phyloP scores from a whole-genome alignment of 2,329 filamentous ascomycete species.

The Huntiella moniliformis region DNA sequence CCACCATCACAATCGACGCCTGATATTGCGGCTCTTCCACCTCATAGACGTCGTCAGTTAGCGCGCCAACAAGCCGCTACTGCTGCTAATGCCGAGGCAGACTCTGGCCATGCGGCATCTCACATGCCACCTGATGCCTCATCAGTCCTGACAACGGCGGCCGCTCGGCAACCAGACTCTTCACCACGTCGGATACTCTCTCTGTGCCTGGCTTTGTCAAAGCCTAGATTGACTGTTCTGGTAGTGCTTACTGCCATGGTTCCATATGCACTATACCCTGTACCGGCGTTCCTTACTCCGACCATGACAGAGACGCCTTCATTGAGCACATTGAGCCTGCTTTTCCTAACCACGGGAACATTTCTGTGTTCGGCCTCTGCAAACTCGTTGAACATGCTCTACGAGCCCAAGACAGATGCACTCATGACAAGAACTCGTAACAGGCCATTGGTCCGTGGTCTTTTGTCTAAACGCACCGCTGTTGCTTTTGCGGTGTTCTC shows the following conservation, averaged over 20 bases:
- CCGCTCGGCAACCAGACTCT: constrained; percentile 28
- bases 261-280: constrained; percentile 81
- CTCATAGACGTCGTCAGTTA: constrained; percentile 12
- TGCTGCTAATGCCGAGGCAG: constrained; percentile 6
- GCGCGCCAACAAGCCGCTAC: constrained; percentile 10
- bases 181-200: constrained; percentile 50
- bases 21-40: neutral
- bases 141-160: constrained; percentile 33
- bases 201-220: constrained; percentile 78
- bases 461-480: constrained; percentile 55
- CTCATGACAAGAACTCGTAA: constrained; percentile 89
- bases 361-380: constrained; percentile 77
- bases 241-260: constrained; percentile 82
- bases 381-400: constrained; percentile 93
- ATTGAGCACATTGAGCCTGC: constrained; percentile 72
- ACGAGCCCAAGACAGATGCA: constrained; percentile 77
- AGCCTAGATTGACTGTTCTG: constrained; percentile 79
- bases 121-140: constrained; percentile 32
- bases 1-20: neutral
- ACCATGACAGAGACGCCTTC: constrained; percentile 51
- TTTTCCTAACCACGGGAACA: constrained; percentile 82
- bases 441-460: constrained; percentile 63
- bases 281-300: constrained; percentile 64
- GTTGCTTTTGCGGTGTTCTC: constrained; percentile 61
- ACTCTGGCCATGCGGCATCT: constrained; percentile 13